These are phyloP conservation scores for Senna tora DNA, from an alignment of 306 rosid species.

Conservation along the genomic window DNA sequence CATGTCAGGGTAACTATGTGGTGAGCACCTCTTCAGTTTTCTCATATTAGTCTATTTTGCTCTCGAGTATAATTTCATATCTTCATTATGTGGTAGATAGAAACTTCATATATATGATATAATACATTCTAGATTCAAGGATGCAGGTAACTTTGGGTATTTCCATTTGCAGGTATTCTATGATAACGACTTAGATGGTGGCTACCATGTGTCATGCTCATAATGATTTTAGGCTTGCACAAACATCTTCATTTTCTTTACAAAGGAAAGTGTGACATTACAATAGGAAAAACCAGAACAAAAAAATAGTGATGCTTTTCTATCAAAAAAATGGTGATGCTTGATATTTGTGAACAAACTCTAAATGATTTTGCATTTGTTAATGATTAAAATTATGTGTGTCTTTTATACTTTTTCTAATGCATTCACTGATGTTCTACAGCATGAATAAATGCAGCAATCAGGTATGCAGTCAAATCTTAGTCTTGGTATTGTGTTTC, in stretches of 20 bases:
- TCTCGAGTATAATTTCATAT: constrained; percentile 22
- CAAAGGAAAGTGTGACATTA: too few species aligned
- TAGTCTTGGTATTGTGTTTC: neutral
- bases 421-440: constrained; percentile 36
- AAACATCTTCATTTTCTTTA: too few species aligned
- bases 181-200: constrained; percentile 96
- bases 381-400: constrained; percentile 16
- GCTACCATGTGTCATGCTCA: constrained; percentile 95
- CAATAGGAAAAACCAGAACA: neutral
- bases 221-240: too few species aligned
- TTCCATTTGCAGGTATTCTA: constrained; percentile 73
- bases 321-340: neutral
- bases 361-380: neutral
- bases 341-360: neutral
- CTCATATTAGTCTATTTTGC: constrained; percentile 14
- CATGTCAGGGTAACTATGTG: constrained; percentile 17
- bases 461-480: constrained; percentile 63
- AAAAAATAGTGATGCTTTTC: too few species aligned
- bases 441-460: constrained; percentile 92
- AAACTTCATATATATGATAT: neutral
- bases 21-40: constrained; percentile 7
- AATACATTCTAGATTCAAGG: constrained; percentile 25
- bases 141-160: constrained; percentile 2
- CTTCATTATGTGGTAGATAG: neutral
- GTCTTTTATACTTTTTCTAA: constrained; percentile 30